Evolutionary conservation across 805 yeast species (phyloP), one percentile per base, ranked within the genome.

Genomic region (Yarrowia sp.): DNA sequence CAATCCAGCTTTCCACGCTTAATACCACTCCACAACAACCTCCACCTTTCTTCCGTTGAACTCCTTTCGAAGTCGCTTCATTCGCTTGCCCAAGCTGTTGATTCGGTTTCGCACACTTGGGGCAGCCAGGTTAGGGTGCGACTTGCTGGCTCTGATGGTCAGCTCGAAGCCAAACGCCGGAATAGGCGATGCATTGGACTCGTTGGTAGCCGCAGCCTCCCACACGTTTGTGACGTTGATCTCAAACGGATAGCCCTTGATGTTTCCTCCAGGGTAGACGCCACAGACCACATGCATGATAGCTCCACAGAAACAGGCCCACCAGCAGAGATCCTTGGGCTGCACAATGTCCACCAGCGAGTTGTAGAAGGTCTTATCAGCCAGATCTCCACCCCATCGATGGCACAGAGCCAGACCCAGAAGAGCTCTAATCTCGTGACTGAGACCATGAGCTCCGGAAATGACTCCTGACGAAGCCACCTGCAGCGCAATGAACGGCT

Each of bases 361-460:
- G 31, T 73, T 71, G 68, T 82, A 82, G 69, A 78, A 81, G 5
- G 65, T 14, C 47, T 55, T 66, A 44, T 82, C 84, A 14, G 90
- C 88, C 13, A 88, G 77, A 67, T 87, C 91, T 3, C 89, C 90
- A 39, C 93, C 93, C 93, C 93, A 89, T 68, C 95, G 78, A 69
- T 87, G 90, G 75, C 91, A 86, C 31, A 88, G 76, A 1, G 91
- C 89, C 35, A 88, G 81, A 0, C 93, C 93, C 11, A 88, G 81
- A 55, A 89, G 75, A 0, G 90, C 91, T 65, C 92, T 77, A 2
- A 85, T 85, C 68, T 86, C 81, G 72, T 89, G 93, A 1, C 90
- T 84, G 51, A 88, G 74, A 7, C 93, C 95, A 73, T 87, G 90
- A 4, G 88, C 81, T 0, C 92, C 91, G 0, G 92, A 86, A 62